Percentiles rank a stretch among this genome's conserved stretches.
Evolutionary conservation across 352 stramenopile genomes (phyloP).

Genomic region (Globisporangium viniferum): DNA sequence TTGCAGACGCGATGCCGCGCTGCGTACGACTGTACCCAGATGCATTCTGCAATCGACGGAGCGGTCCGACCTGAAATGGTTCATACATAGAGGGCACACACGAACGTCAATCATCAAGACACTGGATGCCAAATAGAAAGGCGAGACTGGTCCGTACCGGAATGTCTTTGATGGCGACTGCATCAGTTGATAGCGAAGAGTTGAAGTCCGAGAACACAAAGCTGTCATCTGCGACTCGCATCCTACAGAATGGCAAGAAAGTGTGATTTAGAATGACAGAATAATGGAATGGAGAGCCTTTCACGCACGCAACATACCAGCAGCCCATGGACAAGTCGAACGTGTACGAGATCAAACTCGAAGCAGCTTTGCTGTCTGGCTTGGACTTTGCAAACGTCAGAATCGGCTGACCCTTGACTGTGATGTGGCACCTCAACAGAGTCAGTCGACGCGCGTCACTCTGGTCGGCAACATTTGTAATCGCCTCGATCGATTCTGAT

Average conservation of each 20-base stretch:
- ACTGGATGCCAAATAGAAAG: not conserved
- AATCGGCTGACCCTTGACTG: conserved; percentile 65
- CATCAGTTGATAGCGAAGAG: conserved; percentile 68
- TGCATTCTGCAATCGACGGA: conserved; percentile 80
- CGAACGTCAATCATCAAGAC: not conserved
- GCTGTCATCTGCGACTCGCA: conserved; percentile 81
- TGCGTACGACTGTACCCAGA: conserved; percentile 72
- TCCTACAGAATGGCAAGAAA: conserved; percentile 37
- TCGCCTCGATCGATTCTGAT: conserved; percentile 60
- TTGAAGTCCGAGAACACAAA: conserved; percentile 87
- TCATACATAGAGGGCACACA: not conserved
- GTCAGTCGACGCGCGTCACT: conserved; percentile 45
- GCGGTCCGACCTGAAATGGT: conserved; percentile 49
- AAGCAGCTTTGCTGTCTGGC: conserved; percentile 39
- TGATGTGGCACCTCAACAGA: conserved; percentile 70
- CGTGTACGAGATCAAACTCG: conserved; percentile 73
- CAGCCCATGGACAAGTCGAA: conserved; percentile 69
- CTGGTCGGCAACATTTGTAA: conserved; percentile 37
- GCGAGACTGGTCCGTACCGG: conserved; percentile 32
- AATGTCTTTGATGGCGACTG: conserved; percentile 55
- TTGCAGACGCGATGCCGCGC: conserved; percentile 57
- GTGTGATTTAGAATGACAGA: not conserved
- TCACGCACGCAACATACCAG: conserved; percentile 39
- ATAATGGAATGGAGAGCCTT: not conserved
- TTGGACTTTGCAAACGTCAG: conserved; percentile 79